These are phyloP conservation scores for Schizosaccharomyces japonicus DNA, from an alignment of 805 yeast species.

Conservation along the genomic window DNA sequence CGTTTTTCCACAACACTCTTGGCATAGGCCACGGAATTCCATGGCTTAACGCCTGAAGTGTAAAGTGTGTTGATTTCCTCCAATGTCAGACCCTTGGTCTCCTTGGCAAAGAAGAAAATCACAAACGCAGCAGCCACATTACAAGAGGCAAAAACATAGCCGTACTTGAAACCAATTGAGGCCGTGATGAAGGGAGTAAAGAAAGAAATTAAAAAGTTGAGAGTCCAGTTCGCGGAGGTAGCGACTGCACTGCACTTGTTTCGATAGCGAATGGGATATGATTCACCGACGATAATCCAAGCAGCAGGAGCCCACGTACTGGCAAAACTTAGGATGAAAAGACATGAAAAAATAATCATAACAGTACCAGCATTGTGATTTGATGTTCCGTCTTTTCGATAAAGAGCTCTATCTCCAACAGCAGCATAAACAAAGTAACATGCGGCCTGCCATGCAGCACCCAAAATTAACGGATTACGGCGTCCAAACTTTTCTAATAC, in stretches of 20 bases:
- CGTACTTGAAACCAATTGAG: constrained; percentile 39
- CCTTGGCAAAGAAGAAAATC: constrained; percentile 39
- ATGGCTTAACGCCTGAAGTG: constrained; percentile 6
- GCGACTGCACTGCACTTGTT: constrained; percentile 11
- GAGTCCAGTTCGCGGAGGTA: constrained; percentile 22
- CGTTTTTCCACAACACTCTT: no score
- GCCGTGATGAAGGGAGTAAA: constrained; percentile 46
- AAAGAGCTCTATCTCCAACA: constrained; percentile 21
- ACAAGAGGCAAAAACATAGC: constrained; percentile 34
- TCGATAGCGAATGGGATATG: constrained; percentile 25
- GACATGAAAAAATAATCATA: constrained; percentile 32
- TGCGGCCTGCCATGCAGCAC: constrained; percentile 26
- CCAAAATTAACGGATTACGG: constrained; percentile 23
- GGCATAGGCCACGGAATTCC: no score
- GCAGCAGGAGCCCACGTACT: constrained; percentile 35
- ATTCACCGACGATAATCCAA: constrained; percentile 24
- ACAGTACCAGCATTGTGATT: constrained; percentile 20
- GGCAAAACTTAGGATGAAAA: constrained; percentile 29
- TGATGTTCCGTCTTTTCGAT: constrained; percentile 17
- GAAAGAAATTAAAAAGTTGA: constrained; percentile 36
- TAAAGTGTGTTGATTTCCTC: constrained; percentile 35
- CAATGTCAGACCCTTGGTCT: constrained; percentile 31
- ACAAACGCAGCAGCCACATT: constrained; percentile 28
- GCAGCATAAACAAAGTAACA: constrained; percentile 30
- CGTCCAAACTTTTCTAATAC: constrained; percentile 30